phyloP scores from a whole-genome alignment of 305 asterid species.

The Solanum aculeatissimum region DNA sequence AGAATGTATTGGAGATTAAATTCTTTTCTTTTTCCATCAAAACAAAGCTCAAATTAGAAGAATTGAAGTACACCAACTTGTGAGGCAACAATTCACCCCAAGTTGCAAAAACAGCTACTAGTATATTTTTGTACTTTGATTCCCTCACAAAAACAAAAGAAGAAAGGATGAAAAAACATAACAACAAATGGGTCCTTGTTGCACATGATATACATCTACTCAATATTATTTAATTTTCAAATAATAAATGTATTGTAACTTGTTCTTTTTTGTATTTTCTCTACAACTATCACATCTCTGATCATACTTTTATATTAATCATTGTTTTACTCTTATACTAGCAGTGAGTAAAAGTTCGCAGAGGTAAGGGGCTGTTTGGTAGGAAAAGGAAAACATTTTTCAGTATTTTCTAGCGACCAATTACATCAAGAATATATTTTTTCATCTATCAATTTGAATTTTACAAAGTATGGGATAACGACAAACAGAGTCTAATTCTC shows the following conservation, averaged over 20 bases:
- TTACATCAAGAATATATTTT: not conserved
- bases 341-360: not conserved
- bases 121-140: not conserved
- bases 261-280: not conserved
- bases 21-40: not conserved
- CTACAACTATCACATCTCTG: not conserved
- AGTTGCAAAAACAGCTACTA: not conserved
- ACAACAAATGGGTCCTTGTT: not conserved
- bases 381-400: not conserved
- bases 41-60: not conserved
- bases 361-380: not conserved
- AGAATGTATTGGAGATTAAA: not conserved
- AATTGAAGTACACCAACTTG: not conserved
- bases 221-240: not conserved
- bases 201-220: not conserved
- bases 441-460: not conserved
- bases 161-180: not conserved
- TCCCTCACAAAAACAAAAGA: not conserved
- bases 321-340: not conserved
- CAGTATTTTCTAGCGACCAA: not conserved
- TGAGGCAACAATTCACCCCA: slow-evolving; percentile 1
- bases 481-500: not conserved
- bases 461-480: not conserved
- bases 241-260: not conserved
- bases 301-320: not conserved